These are phyloP conservation scores for Prototheca stagnorum DNA, from an alignment of 163 green algal genomes.

Conservation along the genomic window DNA sequence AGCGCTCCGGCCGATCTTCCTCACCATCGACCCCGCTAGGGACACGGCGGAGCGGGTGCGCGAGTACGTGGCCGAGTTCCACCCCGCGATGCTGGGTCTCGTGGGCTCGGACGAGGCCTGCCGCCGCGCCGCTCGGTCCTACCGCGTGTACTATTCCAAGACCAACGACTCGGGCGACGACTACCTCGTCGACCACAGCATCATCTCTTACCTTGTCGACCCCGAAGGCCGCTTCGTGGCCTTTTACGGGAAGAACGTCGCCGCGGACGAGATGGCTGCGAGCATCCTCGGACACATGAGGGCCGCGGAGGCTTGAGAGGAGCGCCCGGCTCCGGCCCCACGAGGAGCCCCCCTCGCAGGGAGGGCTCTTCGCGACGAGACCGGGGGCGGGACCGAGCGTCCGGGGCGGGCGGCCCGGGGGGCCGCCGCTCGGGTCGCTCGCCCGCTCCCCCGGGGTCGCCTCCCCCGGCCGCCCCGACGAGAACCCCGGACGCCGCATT, in stretches of 20 bases:
- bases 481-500: too few relatives aligned
- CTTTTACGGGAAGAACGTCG: slow-evolving; percentile 71
- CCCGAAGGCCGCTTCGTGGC: slow-evolving; percentile 88
- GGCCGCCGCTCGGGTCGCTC: too few relatives aligned
- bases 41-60: slow-evolving; percentile 60
- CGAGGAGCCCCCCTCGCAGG: too few relatives aligned
- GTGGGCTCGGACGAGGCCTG: slow-evolving; percentile 55
- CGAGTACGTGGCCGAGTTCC: slow-evolving; percentile 85
- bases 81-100: slow-evolving; percentile 82
- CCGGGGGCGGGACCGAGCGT: too few relatives aligned
- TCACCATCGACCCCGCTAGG: slow-evolving; percentile 82
- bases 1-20: slow-evolving; percentile 86
- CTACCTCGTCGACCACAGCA: slow-evolving; percentile 75
- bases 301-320: too few relatives aligned
- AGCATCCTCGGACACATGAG: slow-evolving; percentile 11
- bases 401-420: too few relatives aligned
- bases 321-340: too few relatives aligned
- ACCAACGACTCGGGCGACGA: slow-evolving; percentile 37
- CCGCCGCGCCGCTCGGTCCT: slow-evolving; percentile 49
- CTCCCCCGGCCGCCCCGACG: too few relatives aligned
- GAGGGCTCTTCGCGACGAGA: too few relatives aligned
- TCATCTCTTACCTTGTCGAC: slow-evolving; percentile 96
- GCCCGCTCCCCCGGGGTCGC: too few relatives aligned
- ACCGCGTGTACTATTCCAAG: slow-evolving; percentile 75
- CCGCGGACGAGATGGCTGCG: slow-evolving; percentile 11